A percentile compares a stretch with the other conserved stretches of the same genome.
These are phyloP conservation scores for Trichoderma sp. DNA, from an alignment of 2,329 filamentous ascomycete genomes.

Conservation along the genomic window DNA sequence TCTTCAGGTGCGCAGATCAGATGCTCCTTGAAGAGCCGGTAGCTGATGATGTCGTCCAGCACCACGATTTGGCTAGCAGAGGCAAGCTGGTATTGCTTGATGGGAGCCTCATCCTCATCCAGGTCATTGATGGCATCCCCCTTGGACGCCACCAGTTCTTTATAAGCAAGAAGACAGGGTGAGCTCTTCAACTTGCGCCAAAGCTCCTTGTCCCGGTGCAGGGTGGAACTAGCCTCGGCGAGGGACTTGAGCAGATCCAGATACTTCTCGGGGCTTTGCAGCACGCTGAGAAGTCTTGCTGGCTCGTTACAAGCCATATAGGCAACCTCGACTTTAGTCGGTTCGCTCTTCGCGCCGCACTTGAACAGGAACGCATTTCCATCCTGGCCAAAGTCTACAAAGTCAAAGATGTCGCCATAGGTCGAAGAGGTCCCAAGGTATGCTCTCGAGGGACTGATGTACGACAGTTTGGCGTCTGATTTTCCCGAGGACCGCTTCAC, in stretches of 20 bases:
- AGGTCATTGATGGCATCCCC: conserved; percentile 50
- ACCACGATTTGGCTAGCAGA: conserved; percentile 73
- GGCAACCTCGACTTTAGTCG: conserved; percentile 83
- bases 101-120: conserved; percentile 64
- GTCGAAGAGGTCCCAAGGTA: conserved; percentile 73
- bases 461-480: conserved; percentile 36
- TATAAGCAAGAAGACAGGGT: conserved; percentile 80
- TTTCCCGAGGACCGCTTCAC: conserved; percentile 54
- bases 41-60: conserved; percentile 86
- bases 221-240: conserved; percentile 67
- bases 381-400: conserved; percentile 87
- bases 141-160: conserved; percentile 62
- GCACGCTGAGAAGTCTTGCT: conserved; percentile 73
- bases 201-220: conserved; percentile 79
- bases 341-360: conserved; percentile 88
- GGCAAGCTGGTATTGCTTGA: conserved; percentile 79
- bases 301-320: conserved; percentile 82
- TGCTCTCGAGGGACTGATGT: conserved; percentile 69
- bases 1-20: conserved; percentile 89
- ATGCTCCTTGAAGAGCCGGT: conserved; percentile 81
- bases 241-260: conserved; percentile 78
- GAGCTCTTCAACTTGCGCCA: conserved; percentile 75
- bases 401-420: conserved; percentile 93
- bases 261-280: conserved; percentile 85
- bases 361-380: conserved; percentile 87